These are phyloP conservation scores for Oryza meyeriana DNA, from an alignment of 176 grass and related monocot species.

Conservation along the genomic window DNA sequence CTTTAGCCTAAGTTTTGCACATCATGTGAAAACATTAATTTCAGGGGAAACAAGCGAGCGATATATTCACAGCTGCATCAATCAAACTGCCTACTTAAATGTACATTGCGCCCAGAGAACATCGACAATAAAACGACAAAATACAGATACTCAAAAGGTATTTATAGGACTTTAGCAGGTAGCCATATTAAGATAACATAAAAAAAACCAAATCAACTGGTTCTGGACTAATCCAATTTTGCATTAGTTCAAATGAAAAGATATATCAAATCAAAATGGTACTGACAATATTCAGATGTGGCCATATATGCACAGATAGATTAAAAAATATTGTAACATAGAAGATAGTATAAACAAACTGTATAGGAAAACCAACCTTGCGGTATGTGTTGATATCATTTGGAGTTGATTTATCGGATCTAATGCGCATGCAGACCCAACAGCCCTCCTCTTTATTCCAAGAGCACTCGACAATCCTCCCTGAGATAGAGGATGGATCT, in stretches of 20 bases:
- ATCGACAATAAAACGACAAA: background rate
- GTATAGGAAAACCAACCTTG: conserved; percentile 50
- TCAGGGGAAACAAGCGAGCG: background rate
- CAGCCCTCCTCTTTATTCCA: conserved; percentile 61
- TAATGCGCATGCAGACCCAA: conserved; percentile 77
- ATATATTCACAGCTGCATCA: background rate
- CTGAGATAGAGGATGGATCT: conserved; percentile 53
- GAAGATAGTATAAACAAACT: conserved; percentile 15
- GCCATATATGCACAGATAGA: background rate
- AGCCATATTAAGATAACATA: background rate
- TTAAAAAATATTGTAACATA: conserved; percentile 5
- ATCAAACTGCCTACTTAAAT: background rate
- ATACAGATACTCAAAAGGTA: background rate
- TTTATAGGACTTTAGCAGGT: background rate
- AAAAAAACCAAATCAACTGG: background rate
- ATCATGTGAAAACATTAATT: background rate
- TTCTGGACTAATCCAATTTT: background rate
- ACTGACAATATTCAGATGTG: background rate
- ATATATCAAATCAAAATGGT: conserved; percentile 5
- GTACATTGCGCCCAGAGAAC: background rate
- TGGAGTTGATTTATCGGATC: conserved; percentile 78
- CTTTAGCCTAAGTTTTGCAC: background rate
- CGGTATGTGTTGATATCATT: conserved; percentile 94
- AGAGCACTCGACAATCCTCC: conserved; percentile 80
- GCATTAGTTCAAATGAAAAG: conserved; percentile 3